A percentile compares a stretch with the other conserved stretches of the same genome.
These are phyloP conservation scores for Tuber indicum DNA, from an alignment of 495 filamentous ascomycete species.

Conservation along the genomic window DNA sequence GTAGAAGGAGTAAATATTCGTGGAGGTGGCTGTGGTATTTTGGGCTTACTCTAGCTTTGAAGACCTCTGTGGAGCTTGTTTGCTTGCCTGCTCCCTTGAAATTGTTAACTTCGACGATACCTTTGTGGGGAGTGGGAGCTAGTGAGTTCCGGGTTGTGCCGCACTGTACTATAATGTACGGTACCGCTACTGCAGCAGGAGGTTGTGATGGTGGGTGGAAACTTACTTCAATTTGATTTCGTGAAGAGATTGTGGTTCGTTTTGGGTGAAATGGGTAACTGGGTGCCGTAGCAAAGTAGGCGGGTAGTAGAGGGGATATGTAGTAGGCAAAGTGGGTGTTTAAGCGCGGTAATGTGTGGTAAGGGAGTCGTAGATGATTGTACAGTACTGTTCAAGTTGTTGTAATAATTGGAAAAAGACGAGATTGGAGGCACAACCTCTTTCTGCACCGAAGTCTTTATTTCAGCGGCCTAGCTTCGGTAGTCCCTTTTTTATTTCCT, in stretches of 20 bases:
- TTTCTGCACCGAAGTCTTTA: background rate
- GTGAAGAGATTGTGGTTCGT: background rate
- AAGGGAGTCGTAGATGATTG: background rate
- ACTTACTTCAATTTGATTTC: background rate
- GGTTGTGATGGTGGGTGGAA: background rate
- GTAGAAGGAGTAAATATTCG: background rate
- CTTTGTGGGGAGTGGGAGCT: background rate
- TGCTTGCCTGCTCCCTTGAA: background rate
- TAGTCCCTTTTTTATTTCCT: background rate
- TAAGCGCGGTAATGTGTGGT: background rate
- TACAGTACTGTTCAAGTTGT: background rate
- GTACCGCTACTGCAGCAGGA: background rate
- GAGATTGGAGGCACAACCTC: background rate
- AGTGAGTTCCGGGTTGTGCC: background rate
- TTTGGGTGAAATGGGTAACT: background rate
- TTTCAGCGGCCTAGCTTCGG: background rate
- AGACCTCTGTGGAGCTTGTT: background rate
- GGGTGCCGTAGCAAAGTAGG: background rate
- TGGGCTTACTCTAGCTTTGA: background rate
- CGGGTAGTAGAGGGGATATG: background rate
- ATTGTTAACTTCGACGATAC: background rate
- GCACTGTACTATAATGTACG: background rate
- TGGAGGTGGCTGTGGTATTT: background rate
- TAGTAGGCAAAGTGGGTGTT: background rate
- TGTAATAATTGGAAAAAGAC: background rate